Percentiles rank a stretch among this genome's conserved stretches.
Conservation (phyloP, 163 green algal genomes). For the Picocystis sp. region DNA sequence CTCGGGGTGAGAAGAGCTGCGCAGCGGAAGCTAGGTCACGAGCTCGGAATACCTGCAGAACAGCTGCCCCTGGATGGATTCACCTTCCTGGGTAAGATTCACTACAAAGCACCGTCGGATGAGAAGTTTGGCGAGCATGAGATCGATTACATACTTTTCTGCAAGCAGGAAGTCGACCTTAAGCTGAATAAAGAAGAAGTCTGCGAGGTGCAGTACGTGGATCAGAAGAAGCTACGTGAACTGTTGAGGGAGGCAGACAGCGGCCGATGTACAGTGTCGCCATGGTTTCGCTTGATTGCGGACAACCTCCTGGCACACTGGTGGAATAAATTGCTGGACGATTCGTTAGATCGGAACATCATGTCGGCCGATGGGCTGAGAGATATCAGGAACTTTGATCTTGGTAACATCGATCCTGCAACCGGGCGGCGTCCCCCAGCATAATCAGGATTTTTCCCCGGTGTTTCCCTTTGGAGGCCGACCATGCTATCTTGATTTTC, state of each 20-base stretch:
- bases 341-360: constrained; percentile 16
- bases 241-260: constrained; percentile 60
- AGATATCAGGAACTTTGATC: too few species aligned
- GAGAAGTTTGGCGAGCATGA: constrained; percentile 88
- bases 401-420: too few species aligned
- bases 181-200: constrained; percentile 79
- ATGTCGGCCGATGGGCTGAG: too few species aligned
- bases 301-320: constrained; percentile 63
- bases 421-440: too few species aligned
- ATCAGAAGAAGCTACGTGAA: constrained; percentile 34
- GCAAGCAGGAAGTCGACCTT: constrained; percentile 31
- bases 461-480: too few species aligned
- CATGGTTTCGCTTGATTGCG: constrained; percentile 91
- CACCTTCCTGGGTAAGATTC: constrained; percentile 58
- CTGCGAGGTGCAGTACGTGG: constrained; percentile 46
- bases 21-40: constrained; percentile 81
- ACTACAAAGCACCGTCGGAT: constrained; percentile 46
- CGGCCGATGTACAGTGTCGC: constrained; percentile 43
- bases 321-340: constrained; percentile 64
- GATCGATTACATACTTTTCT: constrained; percentile 18
- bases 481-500: too few species aligned
- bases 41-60: constrained; percentile 72
- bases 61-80: constrained; percentile 27
- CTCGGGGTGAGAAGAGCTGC: constrained; percentile 36
- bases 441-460: too few species aligned